These are phyloP conservation scores for Trypanosomatidae sp. DNA, from an alignment of 208 protist species.

Conservation along the genomic window DNA sequence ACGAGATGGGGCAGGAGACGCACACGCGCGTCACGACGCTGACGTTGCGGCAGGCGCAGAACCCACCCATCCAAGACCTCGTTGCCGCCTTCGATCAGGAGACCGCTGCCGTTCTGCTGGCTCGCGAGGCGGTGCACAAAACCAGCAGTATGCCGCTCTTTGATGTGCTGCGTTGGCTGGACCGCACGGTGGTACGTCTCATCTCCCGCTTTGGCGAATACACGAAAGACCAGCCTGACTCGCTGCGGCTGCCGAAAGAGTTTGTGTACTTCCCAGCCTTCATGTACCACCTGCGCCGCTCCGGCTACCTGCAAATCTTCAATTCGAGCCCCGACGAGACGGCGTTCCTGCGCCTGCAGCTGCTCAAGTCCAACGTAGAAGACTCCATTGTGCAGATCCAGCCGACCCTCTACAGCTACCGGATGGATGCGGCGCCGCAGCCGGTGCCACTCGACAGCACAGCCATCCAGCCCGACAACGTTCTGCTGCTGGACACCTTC, in stretches of 20 bases:
- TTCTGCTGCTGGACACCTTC: conserved; percentile 99
- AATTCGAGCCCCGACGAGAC: conserved; percentile 99
- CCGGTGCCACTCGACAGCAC: conserved; percentile 94
- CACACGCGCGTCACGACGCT: conserved; percentile 92
- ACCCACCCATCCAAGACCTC: conserved; percentile 65
- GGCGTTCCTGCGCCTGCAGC: conserved; percentile 95
- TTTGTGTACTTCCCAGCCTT: conserved; percentile 99
- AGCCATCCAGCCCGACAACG: conserved; percentile 89
- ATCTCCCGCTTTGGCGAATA: conserved; percentile 95
- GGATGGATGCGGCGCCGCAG: conserved; percentile 85
- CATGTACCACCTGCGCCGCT: conserved; percentile 99
- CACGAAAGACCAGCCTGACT: conserved; percentile 89
- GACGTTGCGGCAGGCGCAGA: conserved; percentile 42
- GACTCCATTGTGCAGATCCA: conserved; percentile 99
- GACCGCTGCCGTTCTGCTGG: conserved; percentile 97
- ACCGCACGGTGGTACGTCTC: conserved; percentile 98
- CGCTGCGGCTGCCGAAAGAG: conserved; percentile 87
- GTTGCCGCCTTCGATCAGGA: conserved; percentile 97
- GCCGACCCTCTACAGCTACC: conserved; percentile 97
- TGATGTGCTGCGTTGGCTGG: conserved; percentile 99
- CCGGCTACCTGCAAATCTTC: conserved; percentile 97
- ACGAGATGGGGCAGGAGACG: conserved; percentile 89
- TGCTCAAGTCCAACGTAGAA: conserved; percentile 94
- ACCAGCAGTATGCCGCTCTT: conserved; percentile 95
- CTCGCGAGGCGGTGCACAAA: conserved; percentile 96